Evolutionary conservation across 495 filamentous ascomycete species (phyloP).

Genomic region (Tirmania nivea): DNA sequence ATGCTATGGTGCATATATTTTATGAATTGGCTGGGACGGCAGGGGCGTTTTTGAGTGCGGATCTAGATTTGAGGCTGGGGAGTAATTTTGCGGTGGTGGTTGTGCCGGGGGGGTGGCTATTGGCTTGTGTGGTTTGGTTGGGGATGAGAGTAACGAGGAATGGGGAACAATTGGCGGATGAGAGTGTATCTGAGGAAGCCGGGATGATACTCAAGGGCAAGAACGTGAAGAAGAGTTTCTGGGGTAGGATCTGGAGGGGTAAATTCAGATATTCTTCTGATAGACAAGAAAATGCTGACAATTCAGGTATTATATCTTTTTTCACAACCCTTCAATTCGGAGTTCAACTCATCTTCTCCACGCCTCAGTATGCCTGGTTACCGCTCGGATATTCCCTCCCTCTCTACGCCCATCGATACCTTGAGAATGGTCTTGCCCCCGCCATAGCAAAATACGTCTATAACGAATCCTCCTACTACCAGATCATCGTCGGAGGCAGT

Average conservation of each 20-base stretch:
- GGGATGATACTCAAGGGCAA: neutral
- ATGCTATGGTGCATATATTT: conserved; percentile 21
- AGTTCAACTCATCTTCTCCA: conserved; percentile 23
- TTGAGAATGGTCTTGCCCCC: conserved; percentile 25
- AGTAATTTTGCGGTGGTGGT: conserved; percentile 1
- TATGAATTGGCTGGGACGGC: conserved; percentile 20
- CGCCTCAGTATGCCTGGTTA: conserved; percentile 27
- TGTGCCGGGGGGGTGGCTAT: neutral
- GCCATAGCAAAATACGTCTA: conserved; percentile 24
- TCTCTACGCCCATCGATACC: conserved; percentile 26
- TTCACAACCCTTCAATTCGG: conserved; percentile 23
- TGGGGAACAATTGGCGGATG: neutral
- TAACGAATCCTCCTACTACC: conserved; percentile 24
- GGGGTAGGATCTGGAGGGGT: neutral
- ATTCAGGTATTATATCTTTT: conserved; percentile 21
- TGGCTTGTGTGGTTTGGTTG: neutral
- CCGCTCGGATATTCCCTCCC: conserved; percentile 25
- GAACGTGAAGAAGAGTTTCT: neutral
- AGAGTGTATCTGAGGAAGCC: neutral
- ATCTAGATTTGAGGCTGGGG: conserved; percentile 17
- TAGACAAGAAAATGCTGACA: too few relatives aligned
- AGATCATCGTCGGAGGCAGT: conserved; percentile 27
- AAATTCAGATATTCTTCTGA: conserved; percentile 5
- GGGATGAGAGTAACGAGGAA: neutral
- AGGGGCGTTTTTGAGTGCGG: conserved; percentile 22